phyloP scores from a whole-genome alignment of 2,329 filamentous ascomycete species.

The Hypoxylon sp. region DNA sequence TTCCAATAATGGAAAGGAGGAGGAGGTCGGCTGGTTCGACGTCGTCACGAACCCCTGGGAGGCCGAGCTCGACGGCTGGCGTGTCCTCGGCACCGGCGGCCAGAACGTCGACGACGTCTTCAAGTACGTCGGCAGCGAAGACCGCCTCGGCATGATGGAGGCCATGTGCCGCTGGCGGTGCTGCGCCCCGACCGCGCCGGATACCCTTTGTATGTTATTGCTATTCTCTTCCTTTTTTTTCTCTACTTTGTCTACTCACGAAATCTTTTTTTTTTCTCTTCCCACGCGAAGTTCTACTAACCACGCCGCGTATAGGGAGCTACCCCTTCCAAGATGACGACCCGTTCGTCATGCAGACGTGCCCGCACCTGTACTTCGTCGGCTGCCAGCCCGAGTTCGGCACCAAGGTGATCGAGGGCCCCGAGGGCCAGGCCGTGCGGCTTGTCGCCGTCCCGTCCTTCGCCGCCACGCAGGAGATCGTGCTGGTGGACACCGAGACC shows the following conservation, averaged over 20 bases:
- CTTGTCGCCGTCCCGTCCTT: constrained; percentile 88
- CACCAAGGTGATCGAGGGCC: constrained; percentile 72
- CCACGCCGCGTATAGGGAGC: constrained; percentile 66
- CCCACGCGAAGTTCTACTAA: background rate
- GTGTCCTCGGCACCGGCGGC: constrained; percentile 83
- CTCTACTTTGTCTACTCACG: background rate
- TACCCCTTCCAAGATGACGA: constrained; percentile 97
- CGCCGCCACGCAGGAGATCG: constrained; percentile 76
- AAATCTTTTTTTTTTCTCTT: background rate
- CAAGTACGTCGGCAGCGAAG: constrained; percentile 83
- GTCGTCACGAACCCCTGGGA: constrained; percentile 93
- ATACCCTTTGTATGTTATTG: constrained; percentile 91
- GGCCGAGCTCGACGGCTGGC: constrained; percentile 88
- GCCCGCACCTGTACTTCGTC: constrained; percentile 90
- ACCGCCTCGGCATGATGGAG: constrained; percentile 89
- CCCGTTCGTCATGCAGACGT: constrained; percentile 84
- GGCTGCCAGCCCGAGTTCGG: constrained; percentile 84
- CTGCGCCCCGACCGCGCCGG: constrained; percentile 90
- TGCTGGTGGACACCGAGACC: constrained; percentile 86
- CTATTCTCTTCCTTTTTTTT: too few species aligned
- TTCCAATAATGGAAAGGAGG: constrained; percentile 50
- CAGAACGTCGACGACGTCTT: constrained; percentile 95
- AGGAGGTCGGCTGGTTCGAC: constrained; percentile 77
- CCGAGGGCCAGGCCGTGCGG: constrained; percentile 73
- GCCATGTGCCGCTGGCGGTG: constrained; percentile 92